Evolutionary conservation across 2,329 filamentous ascomycete genomes (phyloP).

Genomic region (Delphinella strobiligena): DNA sequence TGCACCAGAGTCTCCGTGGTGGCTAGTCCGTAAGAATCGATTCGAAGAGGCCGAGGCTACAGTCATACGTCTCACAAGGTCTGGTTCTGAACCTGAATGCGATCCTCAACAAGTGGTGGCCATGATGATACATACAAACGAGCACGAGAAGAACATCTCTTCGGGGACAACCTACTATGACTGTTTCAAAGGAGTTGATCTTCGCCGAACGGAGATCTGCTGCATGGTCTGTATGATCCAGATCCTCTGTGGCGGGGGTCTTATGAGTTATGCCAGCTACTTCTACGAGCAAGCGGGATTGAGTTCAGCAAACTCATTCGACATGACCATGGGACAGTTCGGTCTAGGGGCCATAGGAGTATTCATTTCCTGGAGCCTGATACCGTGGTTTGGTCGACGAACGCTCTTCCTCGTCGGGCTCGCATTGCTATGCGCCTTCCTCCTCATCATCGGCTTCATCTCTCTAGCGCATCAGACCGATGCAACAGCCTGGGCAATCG

Average conservation of each 20-base stretch:
- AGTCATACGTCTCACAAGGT: constrained; percentile 18
- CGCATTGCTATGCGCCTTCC: constrained; percentile 21
- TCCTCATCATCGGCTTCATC: constrained; percentile 15
- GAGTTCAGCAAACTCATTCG: constrained; percentile 21
- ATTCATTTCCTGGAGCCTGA: constrained; percentile 21
- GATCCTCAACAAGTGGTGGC: constrained; percentile 19
- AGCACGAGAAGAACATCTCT: constrained; percentile 40
- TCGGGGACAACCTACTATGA: constrained; percentile 36
- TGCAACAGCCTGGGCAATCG: constrained; percentile 26
- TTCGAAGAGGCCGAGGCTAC: constrained; percentile 23
- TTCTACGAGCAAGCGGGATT: constrained; percentile 31
- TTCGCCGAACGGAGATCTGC: constrained; percentile 32
- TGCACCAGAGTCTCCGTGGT: constrained; percentile 25
- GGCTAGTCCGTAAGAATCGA: constrained; percentile 25
- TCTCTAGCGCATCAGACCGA: constrained; percentile 10
- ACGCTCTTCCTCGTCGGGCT: constrained; percentile 24
- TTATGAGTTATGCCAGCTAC: constrained; percentile 25
- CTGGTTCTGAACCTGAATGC: constrained; percentile 10
- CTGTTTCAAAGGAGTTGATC: constrained; percentile 41
- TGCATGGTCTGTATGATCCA: constrained; percentile 25
- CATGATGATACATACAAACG: constrained; percentile 33
- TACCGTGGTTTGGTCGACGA: constrained; percentile 26
- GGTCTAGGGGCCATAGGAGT: constrained; percentile 17
- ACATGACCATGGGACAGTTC: constrained; percentile 22
- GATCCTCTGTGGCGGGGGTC: constrained; percentile 18